Percentiles rank a stretch among this genome's conserved stretches.
These are phyloP conservation scores for Pestalotiopsis sp. DNA, from an alignment of 2,329 filamentous ascomycete genomes.

Conservation along the genomic window DNA sequence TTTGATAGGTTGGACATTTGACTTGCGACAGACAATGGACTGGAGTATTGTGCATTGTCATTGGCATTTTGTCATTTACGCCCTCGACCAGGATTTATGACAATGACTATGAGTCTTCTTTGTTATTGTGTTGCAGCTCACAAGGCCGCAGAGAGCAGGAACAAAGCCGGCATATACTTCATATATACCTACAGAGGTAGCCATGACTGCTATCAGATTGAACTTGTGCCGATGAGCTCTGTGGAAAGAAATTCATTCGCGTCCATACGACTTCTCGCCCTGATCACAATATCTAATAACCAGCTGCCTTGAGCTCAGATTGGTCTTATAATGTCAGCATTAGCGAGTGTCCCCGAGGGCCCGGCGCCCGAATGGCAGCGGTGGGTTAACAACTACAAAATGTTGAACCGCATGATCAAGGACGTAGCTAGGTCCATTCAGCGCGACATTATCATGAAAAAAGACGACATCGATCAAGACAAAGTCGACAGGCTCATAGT, in stretches of 20 bases:
- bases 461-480: neutral
- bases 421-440: neutral
- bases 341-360: neutral
- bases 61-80: neutral
- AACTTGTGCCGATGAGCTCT: no score
- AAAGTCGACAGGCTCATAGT: neutral
- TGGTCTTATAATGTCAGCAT: neutral
- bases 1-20: no score
- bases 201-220: no score
- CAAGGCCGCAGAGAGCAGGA: neutral
- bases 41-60: neutral
- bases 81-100: neutral
- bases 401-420: conserved; percentile 8
- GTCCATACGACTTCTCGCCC: no score
- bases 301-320: no score
- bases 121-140: neutral
- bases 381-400: neutral
- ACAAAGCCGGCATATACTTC: neutral
- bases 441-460: neutral
- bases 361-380: neutral
- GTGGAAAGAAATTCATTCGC: no score
- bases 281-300: no score
- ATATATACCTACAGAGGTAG: neutral
- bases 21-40: no score
- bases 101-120: neutral